Evolutionary conservation across 108 stramenopile genomes (phyloP), one percentile per base, ranked within the genome.

Genomic region (Cylindrotheca closterium): DNA sequence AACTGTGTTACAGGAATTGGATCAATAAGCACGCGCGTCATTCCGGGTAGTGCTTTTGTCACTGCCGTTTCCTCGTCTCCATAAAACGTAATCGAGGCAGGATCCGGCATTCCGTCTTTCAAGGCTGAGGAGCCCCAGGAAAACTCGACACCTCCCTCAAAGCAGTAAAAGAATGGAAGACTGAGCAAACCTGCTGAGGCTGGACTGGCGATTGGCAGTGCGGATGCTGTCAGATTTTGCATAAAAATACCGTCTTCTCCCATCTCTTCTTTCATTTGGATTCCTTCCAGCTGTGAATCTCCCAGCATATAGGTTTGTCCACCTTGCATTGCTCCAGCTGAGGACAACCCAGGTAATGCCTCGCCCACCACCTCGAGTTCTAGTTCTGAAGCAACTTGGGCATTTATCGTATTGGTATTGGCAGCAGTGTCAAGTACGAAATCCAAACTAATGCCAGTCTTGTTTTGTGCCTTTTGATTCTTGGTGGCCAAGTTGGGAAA

Each of bases 371-470:
- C 55, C 48, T 75, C 66, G 28, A 91, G 60, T 0, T 60, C 26
- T 62, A 90, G 71, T 62, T 86, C 85, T 24, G 54, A 30, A 12
- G 83, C 85, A 7, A 91, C 84, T 56, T 80, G 84, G 23, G 49
- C 65, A 51, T 87, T 79, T 25, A 91, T 80, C 15, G 86, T 91
- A 48, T 91, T 91, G 30, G 73, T 73, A 53, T 91, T 91, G 19
- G 89, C 81, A 2, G 82, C 89, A 10, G 89, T 91, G 61, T 87
- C 89, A 1, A 91, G 31, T 0, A 87, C 71, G 62, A 87, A 91
- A 65, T 91, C 89, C 30, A 91, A 71, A 49, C 63, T 63, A 10
- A 91, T 56, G 1, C 89, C 89, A 0, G 84, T 77, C 15, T 74
- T 65, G 62, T 85, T 85, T 12, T 69, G 74, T 22, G 67, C 54